A percentile compares a stretch with the other conserved stretches of the same genome.
phyloP scores from a whole-genome alignment of 371 early-diverging fungal genomes.

The Cokeromyces recurvatus region DNA sequence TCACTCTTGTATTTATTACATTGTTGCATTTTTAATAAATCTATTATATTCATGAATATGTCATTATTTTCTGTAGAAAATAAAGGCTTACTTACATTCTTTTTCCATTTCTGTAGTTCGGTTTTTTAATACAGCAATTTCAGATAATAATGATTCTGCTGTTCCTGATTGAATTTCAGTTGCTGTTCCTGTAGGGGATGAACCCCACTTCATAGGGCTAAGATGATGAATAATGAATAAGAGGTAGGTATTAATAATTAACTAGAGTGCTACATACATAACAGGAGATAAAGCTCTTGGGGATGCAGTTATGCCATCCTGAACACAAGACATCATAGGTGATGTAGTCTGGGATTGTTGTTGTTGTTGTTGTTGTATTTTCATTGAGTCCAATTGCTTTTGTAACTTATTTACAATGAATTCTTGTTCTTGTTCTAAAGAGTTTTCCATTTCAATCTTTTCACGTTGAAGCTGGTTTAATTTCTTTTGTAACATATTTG shows the following conservation, averaged over 20 bases:
- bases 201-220: constrained; percentile 50
- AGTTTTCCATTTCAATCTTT: constrained; percentile 77
- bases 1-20: constrained; percentile 69
- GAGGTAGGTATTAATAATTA: not conserved
- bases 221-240: too few species aligned
- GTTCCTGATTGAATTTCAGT: constrained; percentile 35
- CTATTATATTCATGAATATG: too few species aligned
- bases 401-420: constrained; percentile 71
- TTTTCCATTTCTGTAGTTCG: constrained; percentile 67
- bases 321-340: not conserved
- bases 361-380: constrained; percentile 31
- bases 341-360: not conserved
- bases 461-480: constrained; percentile 73
- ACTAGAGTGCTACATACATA: constrained; percentile 7
- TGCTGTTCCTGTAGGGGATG: constrained; percentile 29
- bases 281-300: constrained; percentile 25
- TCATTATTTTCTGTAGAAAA: too few species aligned
- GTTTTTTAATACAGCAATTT: constrained; percentile 56
- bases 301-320: too few species aligned
- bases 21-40: constrained; percentile 61
- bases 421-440: constrained; percentile 83
- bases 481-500: constrained; percentile 72
- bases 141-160: constrained; percentile 67
- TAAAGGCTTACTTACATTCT: constrained; percentile 66
- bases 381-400: constrained; percentile 56